Evolutionary conservation across 2,329 filamentous ascomycete species (phyloP).

Genomic region (Fusarium falciforme): DNA sequence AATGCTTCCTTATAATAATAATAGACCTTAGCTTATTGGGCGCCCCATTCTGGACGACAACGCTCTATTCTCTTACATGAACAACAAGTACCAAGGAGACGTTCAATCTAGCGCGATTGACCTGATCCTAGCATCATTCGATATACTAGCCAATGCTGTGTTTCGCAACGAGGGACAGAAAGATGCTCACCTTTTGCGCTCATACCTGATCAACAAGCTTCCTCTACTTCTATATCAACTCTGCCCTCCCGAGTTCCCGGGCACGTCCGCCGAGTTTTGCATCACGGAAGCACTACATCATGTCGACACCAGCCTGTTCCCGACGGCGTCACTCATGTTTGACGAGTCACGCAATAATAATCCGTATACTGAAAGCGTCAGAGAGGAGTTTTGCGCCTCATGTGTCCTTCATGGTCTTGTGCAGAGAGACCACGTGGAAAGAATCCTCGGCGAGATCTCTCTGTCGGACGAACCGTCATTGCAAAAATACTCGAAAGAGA

Average conservation of each 20-base stretch:
- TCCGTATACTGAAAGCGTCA: constrained; percentile 68
- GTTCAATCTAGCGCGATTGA: constrained; percentile 82
- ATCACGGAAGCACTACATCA: constrained; percentile 78
- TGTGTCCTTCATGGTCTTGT: constrained; percentile 92
- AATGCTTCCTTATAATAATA: constrained; percentile 20
- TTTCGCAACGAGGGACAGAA: constrained; percentile 70
- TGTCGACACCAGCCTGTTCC: constrained; percentile 82
- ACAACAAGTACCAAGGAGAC: constrained; percentile 86
- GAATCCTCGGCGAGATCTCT: constrained; percentile 84
- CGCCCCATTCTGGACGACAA: constrained; percentile 86
- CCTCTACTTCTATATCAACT: constrained; percentile 66
- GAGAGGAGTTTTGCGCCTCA: constrained; percentile 85
- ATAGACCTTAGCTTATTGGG: constrained; percentile 72
- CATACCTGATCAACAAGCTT: constrained; percentile 82
- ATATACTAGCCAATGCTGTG: constrained; percentile 87
- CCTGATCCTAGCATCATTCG: constrained; percentile 88
- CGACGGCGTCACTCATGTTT: constrained; percentile 69
- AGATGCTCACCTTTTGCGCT: constrained; percentile 80
- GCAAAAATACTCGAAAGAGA: constrained; percentile 81
- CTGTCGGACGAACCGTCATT: constrained; percentile 81
- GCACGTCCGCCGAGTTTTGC: constrained; percentile 80
- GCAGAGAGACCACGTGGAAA: constrained; percentile 79
- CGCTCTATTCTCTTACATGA: constrained; percentile 81
- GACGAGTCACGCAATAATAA: constrained; percentile 68
- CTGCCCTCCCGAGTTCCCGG: constrained; percentile 75